phyloP scores from a whole-genome alignment of 2,329 filamentous ascomycete genomes.

The Hymenoscyphus occultus region DNA sequence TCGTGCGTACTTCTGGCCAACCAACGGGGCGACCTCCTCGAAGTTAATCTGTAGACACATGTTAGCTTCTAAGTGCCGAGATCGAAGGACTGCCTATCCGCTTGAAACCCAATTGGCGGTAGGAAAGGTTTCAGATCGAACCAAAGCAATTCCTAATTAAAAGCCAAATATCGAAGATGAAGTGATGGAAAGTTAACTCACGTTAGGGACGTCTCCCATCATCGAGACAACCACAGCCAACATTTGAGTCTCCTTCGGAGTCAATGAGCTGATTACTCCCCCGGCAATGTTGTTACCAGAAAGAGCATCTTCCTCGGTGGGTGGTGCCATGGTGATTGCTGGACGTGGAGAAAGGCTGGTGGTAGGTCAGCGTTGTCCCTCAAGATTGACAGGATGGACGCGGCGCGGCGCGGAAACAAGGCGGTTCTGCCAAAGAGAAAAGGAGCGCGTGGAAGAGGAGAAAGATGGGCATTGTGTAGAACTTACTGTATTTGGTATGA shows the following conservation, averaged over 20 bases:
- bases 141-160: not conserved
- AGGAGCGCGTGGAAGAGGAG: too few relatives aligned
- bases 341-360: not conserved
- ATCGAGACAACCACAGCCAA: slow-evolving; percentile 9
- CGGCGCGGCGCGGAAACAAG: not conserved
- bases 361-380: not conserved
- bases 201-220: slow-evolving; percentile 16
- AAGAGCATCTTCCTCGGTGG: not conserved
- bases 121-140: not conserved
- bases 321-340: not conserved
- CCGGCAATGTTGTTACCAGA: not conserved
- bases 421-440: not conserved
- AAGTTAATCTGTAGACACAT: slow-evolving; percentile 38
- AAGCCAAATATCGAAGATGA: not conserved
- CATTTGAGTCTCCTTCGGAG: slow-evolving; percentile 11
- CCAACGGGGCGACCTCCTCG: slow-evolving; percentile 38
- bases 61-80: not conserved
- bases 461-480: not conserved
- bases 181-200: slow-evolving; percentile 4
- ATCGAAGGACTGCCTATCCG: not conserved
- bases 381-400: not conserved
- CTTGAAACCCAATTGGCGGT: not conserved
- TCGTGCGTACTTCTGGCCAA: slow-evolving; percentile 42
- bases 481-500: not conserved
- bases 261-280: not conserved